Evolutionary conservation across 2,329 filamentous ascomycete species (phyloP).

Genomic region (Pyrenophora tritici-repentis): DNA sequence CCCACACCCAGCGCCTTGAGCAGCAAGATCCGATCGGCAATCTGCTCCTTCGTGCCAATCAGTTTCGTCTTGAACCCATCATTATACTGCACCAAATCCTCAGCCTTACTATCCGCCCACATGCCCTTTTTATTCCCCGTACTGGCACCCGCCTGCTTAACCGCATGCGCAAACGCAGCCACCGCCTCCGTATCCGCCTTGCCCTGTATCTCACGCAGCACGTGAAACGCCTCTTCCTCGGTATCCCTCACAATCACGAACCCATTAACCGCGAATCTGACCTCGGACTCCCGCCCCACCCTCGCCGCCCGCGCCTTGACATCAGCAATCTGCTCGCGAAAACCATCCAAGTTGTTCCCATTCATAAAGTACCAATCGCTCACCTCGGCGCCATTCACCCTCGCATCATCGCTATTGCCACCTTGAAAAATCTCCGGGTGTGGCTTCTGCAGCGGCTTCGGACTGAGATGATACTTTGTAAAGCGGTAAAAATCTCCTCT

Average conservation of each 20-base stretch:
- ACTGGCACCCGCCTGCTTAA: constrained; percentile 56
- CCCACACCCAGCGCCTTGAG: constrained; percentile 54
- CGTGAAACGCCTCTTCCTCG: constrained; percentile 56
- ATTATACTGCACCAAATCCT: constrained; percentile 61
- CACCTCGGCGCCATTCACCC: constrained; percentile 55
- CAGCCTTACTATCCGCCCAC: constrained; percentile 59
- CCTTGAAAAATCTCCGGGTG: constrained; percentile 61
- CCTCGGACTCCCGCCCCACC: constrained; percentile 51
- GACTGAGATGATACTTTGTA: constrained; percentile 56
- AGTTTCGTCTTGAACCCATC: constrained; percentile 62
- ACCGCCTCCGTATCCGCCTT: constrained; percentile 59
- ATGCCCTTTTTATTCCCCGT: constrained; percentile 57
- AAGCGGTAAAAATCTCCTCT: constrained; percentile 60
- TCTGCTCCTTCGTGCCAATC: constrained; percentile 58
- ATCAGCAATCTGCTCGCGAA: constrained; percentile 57
- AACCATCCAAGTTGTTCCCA: constrained; percentile 60
- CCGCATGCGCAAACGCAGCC: constrained; percentile 55
- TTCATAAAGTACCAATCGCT: constrained; percentile 63
- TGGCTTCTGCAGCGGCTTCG: constrained; percentile 57
- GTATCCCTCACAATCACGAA: constrained; percentile 58
- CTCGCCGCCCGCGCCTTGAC: constrained; percentile 55
- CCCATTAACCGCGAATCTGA: constrained; percentile 57
- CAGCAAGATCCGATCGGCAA: constrained; percentile 56
- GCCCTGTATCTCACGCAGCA: constrained; percentile 58
- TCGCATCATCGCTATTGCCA: constrained; percentile 58